phyloP scores from a whole-genome alignment of 805 yeast species.

The Kodamaea neixiangensis region DNA sequence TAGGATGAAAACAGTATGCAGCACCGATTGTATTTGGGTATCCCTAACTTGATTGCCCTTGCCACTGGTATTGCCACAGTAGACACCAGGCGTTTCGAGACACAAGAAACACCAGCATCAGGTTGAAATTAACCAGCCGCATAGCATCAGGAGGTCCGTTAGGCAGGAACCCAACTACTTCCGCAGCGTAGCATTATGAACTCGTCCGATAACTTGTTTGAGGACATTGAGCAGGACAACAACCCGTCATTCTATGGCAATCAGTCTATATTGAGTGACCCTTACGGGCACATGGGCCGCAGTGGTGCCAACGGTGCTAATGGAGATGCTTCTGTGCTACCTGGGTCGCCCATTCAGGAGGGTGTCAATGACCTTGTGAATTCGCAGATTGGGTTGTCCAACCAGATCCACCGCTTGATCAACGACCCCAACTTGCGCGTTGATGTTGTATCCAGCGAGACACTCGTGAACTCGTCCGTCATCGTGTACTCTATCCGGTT shows the following conservation, averaged over 20 bases:
- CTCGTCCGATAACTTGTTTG: slow-evolving; percentile 24
- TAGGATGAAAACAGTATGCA: too few species aligned
- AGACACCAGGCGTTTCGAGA: neutral
- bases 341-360: neutral
- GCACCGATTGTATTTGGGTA: neutral
- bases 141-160: neutral
- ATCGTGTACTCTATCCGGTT: slow-evolving; percentile 41
- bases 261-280: slow-evolving; percentile 29
- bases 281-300: slow-evolving; percentile 21
- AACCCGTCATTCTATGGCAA: slow-evolving; percentile 45
- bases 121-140: neutral
- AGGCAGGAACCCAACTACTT: neutral
- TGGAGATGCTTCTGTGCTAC: slow-evolving; percentile 1
- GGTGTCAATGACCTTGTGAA: slow-evolving; percentile 25
- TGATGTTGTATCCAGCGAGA: slow-evolving; percentile 37
- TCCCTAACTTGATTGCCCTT: neutral
- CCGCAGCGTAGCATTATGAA: slow-evolving; percentile 9
- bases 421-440: slow-evolving; percentile 28
- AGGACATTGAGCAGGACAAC: slow-evolving; percentile 47
- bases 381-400: slow-evolving; percentile 32
- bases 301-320: neutral
- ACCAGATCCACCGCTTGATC: slow-evolving; percentile 30
- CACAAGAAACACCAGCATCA: neutral
- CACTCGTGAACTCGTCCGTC: slow-evolving; percentile 35
- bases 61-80: neutral